phyloP scores from a whole-genome alignment of 495 filamentous ascomycete species.

The Astrothelium macrocarpum region DNA sequence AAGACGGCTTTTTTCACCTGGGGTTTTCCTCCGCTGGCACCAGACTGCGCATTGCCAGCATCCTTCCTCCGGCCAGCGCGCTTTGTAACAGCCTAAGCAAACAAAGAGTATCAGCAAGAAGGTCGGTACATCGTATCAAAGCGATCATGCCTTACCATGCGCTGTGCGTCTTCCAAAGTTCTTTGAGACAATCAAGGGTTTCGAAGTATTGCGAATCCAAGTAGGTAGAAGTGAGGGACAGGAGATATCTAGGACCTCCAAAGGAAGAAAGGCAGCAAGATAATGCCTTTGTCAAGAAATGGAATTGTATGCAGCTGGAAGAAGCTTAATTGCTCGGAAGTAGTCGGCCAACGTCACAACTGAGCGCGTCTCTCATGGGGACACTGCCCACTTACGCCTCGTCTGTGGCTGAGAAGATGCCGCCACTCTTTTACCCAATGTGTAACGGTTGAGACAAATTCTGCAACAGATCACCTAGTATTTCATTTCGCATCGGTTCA shows the following conservation, averaged over 20 bases:
- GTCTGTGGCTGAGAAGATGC: neutral
- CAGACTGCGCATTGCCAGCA: slow-evolving; percentile 42
- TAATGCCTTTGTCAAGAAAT: neutral
- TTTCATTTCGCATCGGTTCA: neutral
- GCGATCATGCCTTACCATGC: neutral
- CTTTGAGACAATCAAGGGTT: neutral
- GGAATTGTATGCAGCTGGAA: neutral
- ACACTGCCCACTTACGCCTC: neutral
- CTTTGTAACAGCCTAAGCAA: slow-evolving; percentile 34
- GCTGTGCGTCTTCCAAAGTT: neutral
- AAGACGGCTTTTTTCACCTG: slow-evolving; percentile 92
- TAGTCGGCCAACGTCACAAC: slow-evolving; percentile 6
- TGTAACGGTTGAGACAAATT: neutral
- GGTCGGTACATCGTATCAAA: neutral
- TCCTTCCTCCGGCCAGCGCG: slow-evolving; percentile 58
- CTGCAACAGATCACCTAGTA: neutral
- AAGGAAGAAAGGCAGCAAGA: neutral
- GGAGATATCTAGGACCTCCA: neutral
- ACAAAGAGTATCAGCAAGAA: neutral
- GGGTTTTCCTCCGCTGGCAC: slow-evolving; percentile 45
- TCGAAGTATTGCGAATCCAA: neutral
- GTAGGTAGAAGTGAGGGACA: neutral
- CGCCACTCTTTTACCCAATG: neutral
- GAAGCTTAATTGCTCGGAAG: slow-evolving; percentile 1
- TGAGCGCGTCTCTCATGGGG: neutral